Conservation (phyloP, 352 stramenopile species). For the Phytophthora sojae region DNA sequence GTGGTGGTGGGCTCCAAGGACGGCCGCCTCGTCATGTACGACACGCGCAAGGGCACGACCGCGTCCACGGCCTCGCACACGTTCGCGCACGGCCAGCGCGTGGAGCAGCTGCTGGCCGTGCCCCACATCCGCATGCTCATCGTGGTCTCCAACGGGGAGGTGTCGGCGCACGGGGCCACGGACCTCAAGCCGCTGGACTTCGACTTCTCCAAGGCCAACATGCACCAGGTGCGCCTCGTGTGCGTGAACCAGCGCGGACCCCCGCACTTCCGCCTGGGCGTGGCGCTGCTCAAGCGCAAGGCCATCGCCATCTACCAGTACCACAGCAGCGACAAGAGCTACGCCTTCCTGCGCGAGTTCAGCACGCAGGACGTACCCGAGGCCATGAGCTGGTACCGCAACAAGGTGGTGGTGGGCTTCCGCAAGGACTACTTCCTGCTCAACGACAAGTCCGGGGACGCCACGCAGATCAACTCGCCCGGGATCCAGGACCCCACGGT, state of each 20-base stretch:
- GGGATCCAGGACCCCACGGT: slow-evolving; percentile 74
- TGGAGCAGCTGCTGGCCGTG: slow-evolving; percentile 86
- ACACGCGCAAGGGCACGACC: slow-evolving; percentile 84
- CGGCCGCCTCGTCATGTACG: slow-evolving; percentile 86
- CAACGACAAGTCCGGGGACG: slow-evolving; percentile 86
- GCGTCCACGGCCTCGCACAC: slow-evolving; percentile 67
- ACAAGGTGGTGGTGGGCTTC: slow-evolving; percentile 87
- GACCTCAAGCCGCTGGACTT: slow-evolving; percentile 81
- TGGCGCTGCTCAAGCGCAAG: slow-evolving; percentile 71
- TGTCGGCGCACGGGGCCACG: slow-evolving; percentile 79
- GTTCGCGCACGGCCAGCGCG: slow-evolving; percentile 74
- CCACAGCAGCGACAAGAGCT: slow-evolving; percentile 79
- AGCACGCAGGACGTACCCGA: slow-evolving; percentile 76
- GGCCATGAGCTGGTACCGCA: slow-evolving; percentile 88
- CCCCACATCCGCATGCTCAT: slow-evolving; percentile 91
- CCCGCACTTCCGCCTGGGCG: slow-evolving; percentile 83
- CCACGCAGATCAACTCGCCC: slow-evolving; percentile 72
- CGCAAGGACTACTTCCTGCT: slow-evolving; percentile 81
- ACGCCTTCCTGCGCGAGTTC: slow-evolving; percentile 84
- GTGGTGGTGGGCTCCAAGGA: slow-evolving; percentile 85
- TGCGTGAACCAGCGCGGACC: slow-evolving; percentile 89
- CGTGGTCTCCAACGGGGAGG: slow-evolving; percentile 76
- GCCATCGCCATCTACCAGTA: slow-evolving; percentile 87
- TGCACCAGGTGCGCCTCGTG: slow-evolving; percentile 68
- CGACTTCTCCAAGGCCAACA: slow-evolving; percentile 84